phyloP scores from a whole-genome alignment of 2,329 filamentous ascomycete species.

The Ophiocordyceps unilateralis region DNA sequence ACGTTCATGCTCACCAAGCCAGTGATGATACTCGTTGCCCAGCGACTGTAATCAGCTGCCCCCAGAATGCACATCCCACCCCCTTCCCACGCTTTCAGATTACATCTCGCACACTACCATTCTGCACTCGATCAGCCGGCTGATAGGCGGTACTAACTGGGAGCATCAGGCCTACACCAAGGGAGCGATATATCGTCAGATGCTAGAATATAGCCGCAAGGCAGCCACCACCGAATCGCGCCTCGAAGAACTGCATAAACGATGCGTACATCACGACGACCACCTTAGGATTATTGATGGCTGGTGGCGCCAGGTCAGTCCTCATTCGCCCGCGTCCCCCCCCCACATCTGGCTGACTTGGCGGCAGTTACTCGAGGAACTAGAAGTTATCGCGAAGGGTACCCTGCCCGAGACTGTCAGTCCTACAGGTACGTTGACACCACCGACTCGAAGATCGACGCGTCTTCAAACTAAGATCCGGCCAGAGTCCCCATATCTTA shows the following conservation, averaged over 20 bases:
- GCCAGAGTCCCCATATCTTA: constrained; percentile 37
- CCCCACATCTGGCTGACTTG: constrained; percentile 1
- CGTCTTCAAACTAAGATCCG: constrained; percentile 8
- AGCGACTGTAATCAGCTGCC: constrained; percentile 14
- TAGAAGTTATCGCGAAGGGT: constrained; percentile 39
- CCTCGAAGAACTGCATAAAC: constrained; percentile 64
- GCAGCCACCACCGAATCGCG: constrained; percentile 66
- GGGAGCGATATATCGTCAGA: constrained; percentile 90
- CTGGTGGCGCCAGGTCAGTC: constrained; percentile 81
- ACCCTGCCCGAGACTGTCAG: constrained; percentile 14
- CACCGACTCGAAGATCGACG: neutral
- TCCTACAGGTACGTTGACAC: constrained; percentile 8
- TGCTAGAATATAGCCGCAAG: constrained; percentile 94
- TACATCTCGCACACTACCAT: constrained; percentile 1
- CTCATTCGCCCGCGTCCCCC: neutral
- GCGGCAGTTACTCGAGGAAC: constrained; percentile 42
- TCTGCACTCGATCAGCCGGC: neutral
- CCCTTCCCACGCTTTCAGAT: constrained; percentile 2
- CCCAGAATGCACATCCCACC: constrained; percentile 3
- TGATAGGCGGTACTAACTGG: constrained; percentile 8
- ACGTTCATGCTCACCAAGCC: constrained; percentile 18
- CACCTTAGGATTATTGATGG: constrained; percentile 79
- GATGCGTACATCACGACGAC: constrained; percentile 72
- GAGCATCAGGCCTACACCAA: constrained; percentile 34
- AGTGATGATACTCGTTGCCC: constrained; percentile 17